Conservation (phyloP, 1,284 basidiomycete genomes). For the Gomphus bonarii region DNA sequence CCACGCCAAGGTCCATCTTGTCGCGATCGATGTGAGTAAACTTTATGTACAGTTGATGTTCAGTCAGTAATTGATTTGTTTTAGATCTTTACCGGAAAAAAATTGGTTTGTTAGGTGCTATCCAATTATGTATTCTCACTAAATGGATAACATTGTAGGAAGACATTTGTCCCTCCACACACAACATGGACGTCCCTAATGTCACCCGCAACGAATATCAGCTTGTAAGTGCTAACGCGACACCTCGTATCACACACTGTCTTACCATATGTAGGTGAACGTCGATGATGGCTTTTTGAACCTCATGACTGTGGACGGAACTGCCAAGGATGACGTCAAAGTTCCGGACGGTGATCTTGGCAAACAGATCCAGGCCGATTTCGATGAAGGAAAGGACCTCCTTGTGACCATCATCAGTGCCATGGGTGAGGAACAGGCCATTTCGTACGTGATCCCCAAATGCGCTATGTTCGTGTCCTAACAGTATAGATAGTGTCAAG, state of each 20-base stretch:
- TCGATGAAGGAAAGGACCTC: constrained; percentile 85
- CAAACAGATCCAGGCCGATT: constrained; percentile 58
- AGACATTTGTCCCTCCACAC: constrained; percentile 97
- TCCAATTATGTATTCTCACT: constrained; percentile 15
- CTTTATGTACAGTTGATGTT: constrained; percentile 7
- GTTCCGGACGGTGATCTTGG: constrained; percentile 85
- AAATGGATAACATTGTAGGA: constrained; percentile 44
- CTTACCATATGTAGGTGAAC: constrained; percentile 46
- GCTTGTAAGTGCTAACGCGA: constrained; percentile 46
- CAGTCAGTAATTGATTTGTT: constrained; percentile 10
- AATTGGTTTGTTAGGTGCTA: constrained; percentile 44
- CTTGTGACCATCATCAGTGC: constrained; percentile 84
- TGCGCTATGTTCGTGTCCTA: neutral
- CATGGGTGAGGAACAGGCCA: constrained; percentile 86
- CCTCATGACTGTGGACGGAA: constrained; percentile 82
- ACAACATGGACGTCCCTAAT: constrained; percentile 99
- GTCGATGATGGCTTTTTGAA: constrained; percentile 90
- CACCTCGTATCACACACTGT: constrained; percentile 1
- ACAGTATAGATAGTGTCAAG: constrained; percentile 32
- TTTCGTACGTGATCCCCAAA: constrained; percentile 25
- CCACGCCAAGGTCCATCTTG: constrained; percentile 98
- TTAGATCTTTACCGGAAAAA: constrained; percentile 94
- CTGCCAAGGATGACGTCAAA: constrained; percentile 91
- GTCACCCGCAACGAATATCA: constrained; percentile 87
- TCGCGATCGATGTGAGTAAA: constrained; percentile 84